phyloP scores from a whole-genome alignment of 2,329 filamentous ascomycete species.

The Monosporascus sp. region DNA sequence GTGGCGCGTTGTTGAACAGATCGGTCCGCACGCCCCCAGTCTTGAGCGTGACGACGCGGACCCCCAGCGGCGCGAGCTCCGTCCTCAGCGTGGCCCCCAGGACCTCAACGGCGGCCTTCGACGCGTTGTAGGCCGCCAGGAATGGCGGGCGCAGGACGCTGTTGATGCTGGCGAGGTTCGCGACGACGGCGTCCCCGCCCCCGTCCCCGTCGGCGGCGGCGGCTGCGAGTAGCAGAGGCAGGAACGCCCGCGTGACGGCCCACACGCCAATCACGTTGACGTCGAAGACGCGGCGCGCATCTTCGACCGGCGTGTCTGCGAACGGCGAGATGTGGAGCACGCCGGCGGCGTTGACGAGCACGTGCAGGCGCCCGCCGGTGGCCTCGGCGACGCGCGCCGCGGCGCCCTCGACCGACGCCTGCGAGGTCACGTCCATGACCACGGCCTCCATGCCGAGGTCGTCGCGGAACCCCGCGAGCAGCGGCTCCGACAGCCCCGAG shows the following conservation, averaged over 20 bases:
- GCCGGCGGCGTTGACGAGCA: constrained; percentile 22
- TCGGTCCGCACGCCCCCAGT: constrained; percentile 15
- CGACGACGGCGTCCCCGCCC: constrained; percentile 9
- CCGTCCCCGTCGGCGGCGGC: not conserved
- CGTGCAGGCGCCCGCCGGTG: constrained; percentile 17
- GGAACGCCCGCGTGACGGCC: constrained; percentile 13
- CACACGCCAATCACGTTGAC: constrained; percentile 17
- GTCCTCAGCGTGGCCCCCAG: constrained; percentile 15
- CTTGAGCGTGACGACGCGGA: constrained; percentile 21
- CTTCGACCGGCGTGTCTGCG: constrained; percentile 11
- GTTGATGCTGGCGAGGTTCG: constrained; percentile 19
- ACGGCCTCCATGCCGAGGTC: constrained; percentile 17
- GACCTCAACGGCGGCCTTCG: constrained; percentile 21
- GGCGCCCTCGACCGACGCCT: constrained; percentile 11
- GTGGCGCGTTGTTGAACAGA: constrained; percentile 17
- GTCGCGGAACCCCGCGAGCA: constrained; percentile 10
- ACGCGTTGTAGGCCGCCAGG: constrained; percentile 21
- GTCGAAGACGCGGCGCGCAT: constrained; percentile 12
- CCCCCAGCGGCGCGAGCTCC: constrained; percentile 19
- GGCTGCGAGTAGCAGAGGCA: constrained; percentile 10
- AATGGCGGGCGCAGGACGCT: constrained; percentile 13
- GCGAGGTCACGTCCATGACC: constrained; percentile 21
- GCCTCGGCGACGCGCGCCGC: constrained; percentile 8
- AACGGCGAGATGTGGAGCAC: constrained; percentile 14
- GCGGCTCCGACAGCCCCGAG: constrained; percentile 16